Evolutionary conservation across 2,329 filamentous ascomycete genomes (phyloP), one percentile per base, ranked within the genome.

Genomic region (Cladosporium sp.): DNA sequence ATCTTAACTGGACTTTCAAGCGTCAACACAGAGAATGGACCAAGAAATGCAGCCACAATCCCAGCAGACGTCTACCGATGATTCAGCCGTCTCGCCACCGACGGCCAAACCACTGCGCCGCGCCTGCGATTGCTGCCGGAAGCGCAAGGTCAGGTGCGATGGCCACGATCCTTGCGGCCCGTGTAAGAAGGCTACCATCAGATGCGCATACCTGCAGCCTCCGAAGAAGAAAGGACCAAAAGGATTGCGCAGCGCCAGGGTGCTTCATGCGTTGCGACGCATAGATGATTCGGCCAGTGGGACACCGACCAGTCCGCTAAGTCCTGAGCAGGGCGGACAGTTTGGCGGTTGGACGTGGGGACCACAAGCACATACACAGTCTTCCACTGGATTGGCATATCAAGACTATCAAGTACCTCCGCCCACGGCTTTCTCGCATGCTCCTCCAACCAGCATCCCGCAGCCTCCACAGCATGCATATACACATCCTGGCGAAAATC

Each of bases 201-300:
- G 61, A 54, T 68, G 66, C 53, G 64, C 64, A 37, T 68, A 68
- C 50, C 57, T 68, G 7, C 63, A 67, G 44, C 59, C 63, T 19
- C 61, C 65, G 8, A 66, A 64, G 57, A 68, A 68, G 61, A 68
- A 68, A 50, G 66, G 66, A 1, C 66, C 66, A 5, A 68, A 68
- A 40, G 65, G 66, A 8, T 50, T 68, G 52, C 53, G 66, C 19
- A 66, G 63, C 51, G 63, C 63, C 5, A 54, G 62, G 37, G 66
- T 68, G 13, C 52, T 68, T 17, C 64, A 67, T 54, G 65, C 63
- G 4, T 48, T 68, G 36, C 59, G 66, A 9, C 53, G 56, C 30
- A 68, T 68, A 41, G 64, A 68, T 49, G 61, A 67, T 41, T 55
- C 57, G 24, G 58, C 56, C 6, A 58, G 57, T 12, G 56, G 50